Conservation (phyloP, 495 filamentous ascomycete genomes). For the Aspergillus steynii region DNA sequence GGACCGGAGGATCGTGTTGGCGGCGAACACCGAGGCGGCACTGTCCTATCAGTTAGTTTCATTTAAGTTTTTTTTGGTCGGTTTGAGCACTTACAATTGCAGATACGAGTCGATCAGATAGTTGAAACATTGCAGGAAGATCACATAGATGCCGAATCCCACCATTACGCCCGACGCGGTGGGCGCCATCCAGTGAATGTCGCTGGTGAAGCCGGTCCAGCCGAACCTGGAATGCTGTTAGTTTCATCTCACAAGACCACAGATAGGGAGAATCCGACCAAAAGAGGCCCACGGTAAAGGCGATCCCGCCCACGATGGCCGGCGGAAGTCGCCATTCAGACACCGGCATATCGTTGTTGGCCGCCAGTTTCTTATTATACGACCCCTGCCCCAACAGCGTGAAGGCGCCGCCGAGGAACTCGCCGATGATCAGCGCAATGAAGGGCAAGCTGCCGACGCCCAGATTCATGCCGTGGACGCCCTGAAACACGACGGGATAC, state of each 20-base stretch:
- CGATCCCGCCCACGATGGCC: conserved; percentile 48
- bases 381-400: conserved; percentile 27
- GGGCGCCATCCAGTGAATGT: conserved; percentile 42
- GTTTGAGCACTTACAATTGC: conserved; percentile 63
- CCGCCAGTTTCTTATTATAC: conserved; percentile 32
- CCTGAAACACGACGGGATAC: conserved; percentile 43
- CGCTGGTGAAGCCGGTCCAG: conserved; percentile 38
- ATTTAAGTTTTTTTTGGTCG: background rate
- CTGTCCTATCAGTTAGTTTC: conserved; percentile 26
- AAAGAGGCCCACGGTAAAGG: conserved; percentile 56
- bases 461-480: conserved; percentile 38
- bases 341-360: conserved; percentile 35
- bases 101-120: conserved; percentile 43
- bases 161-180: conserved; percentile 35
- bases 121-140: conserved; percentile 44
- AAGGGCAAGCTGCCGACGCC: conserved; percentile 42
- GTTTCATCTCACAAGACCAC: background rate
- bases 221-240: conserved; percentile 29
- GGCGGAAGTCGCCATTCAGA: conserved; percentile 42
- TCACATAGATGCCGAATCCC: conserved; percentile 38
- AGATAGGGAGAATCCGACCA: conserved; percentile 30
- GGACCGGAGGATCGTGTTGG: conserved; percentile 83
- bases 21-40: conserved; percentile 90
- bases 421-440: conserved; percentile 42
- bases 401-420: conserved; percentile 33